Conservation (phyloP, 73 alveolate genomes). For the Durusdinium trenchii region DNA sequence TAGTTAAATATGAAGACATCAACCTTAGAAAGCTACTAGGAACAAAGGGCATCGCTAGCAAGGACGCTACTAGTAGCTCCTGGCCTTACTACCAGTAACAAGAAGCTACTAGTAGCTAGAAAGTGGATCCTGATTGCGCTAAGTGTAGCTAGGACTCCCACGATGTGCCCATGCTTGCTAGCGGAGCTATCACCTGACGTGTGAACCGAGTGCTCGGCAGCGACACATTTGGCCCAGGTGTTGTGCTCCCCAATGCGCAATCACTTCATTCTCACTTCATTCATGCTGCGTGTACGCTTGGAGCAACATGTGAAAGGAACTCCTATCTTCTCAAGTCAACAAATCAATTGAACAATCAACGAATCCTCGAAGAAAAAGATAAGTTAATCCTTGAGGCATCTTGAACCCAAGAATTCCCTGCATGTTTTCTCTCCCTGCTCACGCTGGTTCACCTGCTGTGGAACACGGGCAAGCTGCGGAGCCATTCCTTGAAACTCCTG, state of each 20-base stretch:
- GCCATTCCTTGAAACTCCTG: constrained; percentile 77
- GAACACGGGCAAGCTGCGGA: constrained; percentile 64
- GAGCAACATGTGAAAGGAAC: not conserved
- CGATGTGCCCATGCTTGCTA: constrained; percentile 58
- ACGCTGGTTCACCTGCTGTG: constrained; percentile 64
- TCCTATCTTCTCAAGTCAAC: not conserved
- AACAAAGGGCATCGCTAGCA: too few relatives aligned
- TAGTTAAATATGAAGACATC: too few relatives aligned
- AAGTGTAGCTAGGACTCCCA: not conserved
- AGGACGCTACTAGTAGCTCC: too few relatives aligned
- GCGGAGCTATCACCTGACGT: constrained; percentile 45
- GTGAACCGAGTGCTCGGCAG: not conserved
- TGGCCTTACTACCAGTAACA: too few relatives aligned
- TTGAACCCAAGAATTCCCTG: not conserved
- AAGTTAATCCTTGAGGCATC: not conserved
- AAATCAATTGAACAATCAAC: not conserved
- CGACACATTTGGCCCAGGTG: too few relatives aligned
- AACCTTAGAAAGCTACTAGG: too few relatives aligned
- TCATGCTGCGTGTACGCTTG: too few relatives aligned
- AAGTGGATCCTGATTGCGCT: too few relatives aligned
- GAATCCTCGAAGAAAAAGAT: not conserved
- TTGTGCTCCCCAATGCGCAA: too few relatives aligned
- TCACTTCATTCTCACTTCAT: too few relatives aligned
- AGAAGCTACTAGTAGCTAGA: too few relatives aligned
- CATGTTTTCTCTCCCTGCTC: not conserved